Evolutionary conservation across 345 rosid species (phyloP).

Genomic region (Salix suchowensis): DNA sequence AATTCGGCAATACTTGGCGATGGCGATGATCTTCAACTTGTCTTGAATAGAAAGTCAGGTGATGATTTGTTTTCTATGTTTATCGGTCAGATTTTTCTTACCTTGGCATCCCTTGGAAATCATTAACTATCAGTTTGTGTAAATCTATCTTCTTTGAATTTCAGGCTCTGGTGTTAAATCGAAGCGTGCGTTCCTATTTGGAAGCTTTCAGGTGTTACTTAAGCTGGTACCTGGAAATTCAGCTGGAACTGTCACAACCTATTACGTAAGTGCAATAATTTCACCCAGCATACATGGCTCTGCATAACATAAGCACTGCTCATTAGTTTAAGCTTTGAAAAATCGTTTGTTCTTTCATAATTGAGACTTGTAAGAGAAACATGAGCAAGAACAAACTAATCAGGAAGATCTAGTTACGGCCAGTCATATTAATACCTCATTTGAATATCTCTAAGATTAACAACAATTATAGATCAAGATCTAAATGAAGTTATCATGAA

Average conservation of each 20-base stretch:
- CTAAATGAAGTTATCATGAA: neutral
- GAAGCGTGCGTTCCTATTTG: slow-evolving; percentile 56
- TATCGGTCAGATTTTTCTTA: neutral
- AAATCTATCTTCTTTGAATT: neutral
- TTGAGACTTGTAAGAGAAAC: neutral
- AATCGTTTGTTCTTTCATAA: neutral
- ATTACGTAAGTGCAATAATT: slow-evolving; percentile 40
- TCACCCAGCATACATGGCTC: neutral
- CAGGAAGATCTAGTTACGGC: neutral
- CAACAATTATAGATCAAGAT: neutral
- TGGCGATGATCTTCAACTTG: slow-evolving; percentile 50
- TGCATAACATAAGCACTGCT: neutral
- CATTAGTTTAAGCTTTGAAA: neutral
- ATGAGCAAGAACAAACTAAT: neutral
- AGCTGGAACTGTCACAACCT: slow-evolving; percentile 76
- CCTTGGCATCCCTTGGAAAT: neutral
- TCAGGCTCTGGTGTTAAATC: slow-evolving; percentile 58
- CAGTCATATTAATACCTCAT: neutral
- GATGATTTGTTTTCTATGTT: neutral
- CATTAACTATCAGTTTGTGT: neutral
- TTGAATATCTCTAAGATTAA: neutral
- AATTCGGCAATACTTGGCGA: slow-evolving; percentile 31
- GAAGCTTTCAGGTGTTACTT: slow-evolving; percentile 75
- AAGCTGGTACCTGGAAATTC: slow-evolving; percentile 79
- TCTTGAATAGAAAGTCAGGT: slow-evolving; percentile 59